Evolutionary conservation across 768 basidiomycete genomes (phyloP), one percentile per base, ranked within the genome.

Genomic region (Tulasnella sp.): DNA sequence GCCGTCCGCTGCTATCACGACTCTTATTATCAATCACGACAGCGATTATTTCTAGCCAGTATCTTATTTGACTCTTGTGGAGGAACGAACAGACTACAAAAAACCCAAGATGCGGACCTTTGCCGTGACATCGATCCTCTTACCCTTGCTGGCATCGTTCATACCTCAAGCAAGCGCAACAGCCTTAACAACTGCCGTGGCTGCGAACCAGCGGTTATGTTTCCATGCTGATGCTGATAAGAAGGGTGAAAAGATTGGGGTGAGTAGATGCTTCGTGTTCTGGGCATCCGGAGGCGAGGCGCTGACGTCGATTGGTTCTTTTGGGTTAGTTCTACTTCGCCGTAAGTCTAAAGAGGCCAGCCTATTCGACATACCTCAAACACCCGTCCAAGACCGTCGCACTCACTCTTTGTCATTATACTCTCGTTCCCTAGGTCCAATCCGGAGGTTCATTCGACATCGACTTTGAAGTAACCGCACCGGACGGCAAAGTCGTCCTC

Each of bases 191-290:
- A 96, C 93, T 2, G 83, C 89, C 29, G 90, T 95, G 78, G 83
- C 87, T 19, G 89, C 93, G 0, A 94, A 93, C 79, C 91, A 94
- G 80, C 86, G 92, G 42, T 83, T 92, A 79, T 99, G 97, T 83
- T 99, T 97, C 84, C 98, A 93, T 80, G 93, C 95, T 7, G 94
- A 96, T 81, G 96, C 97, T 29, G 97, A 99, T 86, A 97, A 96
- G 86, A 90, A 88, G 0, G 93, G 94, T 76, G 92, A 95, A 86
- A 97, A 95, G 87, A 90, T 96, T 79, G 91, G 93, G 71, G 93
- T 92, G 83, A 79, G 91, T 87, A 42, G 38, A 31, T 17, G 17
- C 29, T 25, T 38, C 67, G 29, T 49, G 39, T 72, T 42, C 39
- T 67, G 54, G n/a, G 45, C 22, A 0, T 14, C 15, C 22, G 38